Conservation (phyloP, 2,329 filamentous ascomycete genomes). For the Clonostachys rosea region DNA sequence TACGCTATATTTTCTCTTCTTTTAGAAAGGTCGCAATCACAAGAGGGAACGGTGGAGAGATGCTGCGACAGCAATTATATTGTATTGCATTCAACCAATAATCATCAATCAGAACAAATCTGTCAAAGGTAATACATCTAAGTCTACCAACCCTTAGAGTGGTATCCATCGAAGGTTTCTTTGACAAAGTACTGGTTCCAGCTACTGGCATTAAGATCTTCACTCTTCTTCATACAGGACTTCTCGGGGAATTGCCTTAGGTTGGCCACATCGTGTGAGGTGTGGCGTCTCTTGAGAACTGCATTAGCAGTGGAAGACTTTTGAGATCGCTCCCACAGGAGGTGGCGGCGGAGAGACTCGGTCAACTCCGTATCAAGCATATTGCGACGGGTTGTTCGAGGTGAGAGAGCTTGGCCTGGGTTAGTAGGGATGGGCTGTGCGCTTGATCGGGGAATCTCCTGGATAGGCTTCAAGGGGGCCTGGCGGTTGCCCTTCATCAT, state of each 20-base stretch:
- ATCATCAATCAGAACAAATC: too few relatives aligned
- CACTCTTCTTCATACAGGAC: conserved; percentile 53
- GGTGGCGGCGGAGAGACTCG: conserved; percentile 83
- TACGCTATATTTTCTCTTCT: too few relatives aligned
- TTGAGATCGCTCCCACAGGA: conserved; percentile 93
- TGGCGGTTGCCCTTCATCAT: conserved; percentile 58
- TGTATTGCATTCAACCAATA: too few relatives aligned
- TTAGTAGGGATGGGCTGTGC: conserved; percentile 77
- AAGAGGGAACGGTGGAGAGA: too few relatives aligned
- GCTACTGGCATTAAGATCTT: conserved; percentile 63
- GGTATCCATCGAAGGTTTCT: conserved; percentile 54
- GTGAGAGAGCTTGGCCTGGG: conserved; percentile 69
- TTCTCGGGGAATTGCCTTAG: conserved; percentile 75
- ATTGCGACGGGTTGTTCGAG: conserved; percentile 85
- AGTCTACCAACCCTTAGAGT: conserved; percentile 35
- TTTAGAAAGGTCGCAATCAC: too few relatives aligned
- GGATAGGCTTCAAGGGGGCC: conserved; percentile 47
- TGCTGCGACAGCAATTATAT: too few relatives aligned
- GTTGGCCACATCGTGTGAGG: conserved; percentile 85
- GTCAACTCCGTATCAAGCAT: conserved; percentile 96
- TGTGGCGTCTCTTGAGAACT: conserved; percentile 84
- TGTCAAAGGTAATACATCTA: background rate
- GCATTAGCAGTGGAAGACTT: conserved; percentile 87
- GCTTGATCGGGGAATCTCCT: conserved; percentile 59
- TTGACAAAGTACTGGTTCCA: conserved; percentile 85